These are phyloP conservation scores for Irpex lacteus DNA, from an alignment of 1,284 basidiomycete genomes.

Conservation along the genomic window DNA sequence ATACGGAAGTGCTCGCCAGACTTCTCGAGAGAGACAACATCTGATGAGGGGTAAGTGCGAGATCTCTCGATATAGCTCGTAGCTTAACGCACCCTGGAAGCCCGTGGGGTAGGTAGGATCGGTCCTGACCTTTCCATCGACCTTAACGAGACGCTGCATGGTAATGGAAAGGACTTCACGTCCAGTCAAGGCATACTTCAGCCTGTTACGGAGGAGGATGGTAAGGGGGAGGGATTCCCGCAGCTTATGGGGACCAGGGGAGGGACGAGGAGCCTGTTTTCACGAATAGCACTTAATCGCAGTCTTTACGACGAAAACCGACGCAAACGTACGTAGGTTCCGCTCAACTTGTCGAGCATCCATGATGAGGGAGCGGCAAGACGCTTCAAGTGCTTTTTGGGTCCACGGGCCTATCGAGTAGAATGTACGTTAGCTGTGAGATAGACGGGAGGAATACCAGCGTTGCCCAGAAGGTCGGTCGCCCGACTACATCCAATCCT, in stretches of 20 bases:
- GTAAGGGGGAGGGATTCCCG: slow-evolving; percentile 94
- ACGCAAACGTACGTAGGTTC: slow-evolving; percentile 81
- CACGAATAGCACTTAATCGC: not conserved
- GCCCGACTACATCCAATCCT: slow-evolving; percentile 28
- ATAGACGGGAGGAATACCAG: slow-evolving; percentile 13
- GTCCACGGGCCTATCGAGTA: slow-evolving; percentile 83
- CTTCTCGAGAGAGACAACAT: slow-evolving; percentile 97
- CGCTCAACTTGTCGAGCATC: slow-evolving; percentile 99
- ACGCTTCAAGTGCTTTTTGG: slow-evolving; percentile 99
- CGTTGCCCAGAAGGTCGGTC: slow-evolving; percentile 17
- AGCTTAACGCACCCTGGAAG: slow-evolving; percentile 82
- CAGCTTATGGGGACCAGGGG: slow-evolving; percentile 98
- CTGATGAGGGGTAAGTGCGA: slow-evolving; percentile 37
- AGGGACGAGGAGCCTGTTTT: slow-evolving; percentile 87
- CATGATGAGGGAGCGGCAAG: slow-evolving; percentile 97
- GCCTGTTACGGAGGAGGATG: slow-evolving; percentile 97
- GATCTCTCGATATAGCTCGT: slow-evolving; percentile 1
- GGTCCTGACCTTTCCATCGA: slow-evolving; percentile 98
- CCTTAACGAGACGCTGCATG: slow-evolving; percentile 96
- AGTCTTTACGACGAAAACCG: not conserved
- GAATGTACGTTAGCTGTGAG: slow-evolving; percentile 8
- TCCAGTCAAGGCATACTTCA: slow-evolving; percentile 98
- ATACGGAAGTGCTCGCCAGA: slow-evolving; percentile 99
- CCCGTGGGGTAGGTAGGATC: slow-evolving; percentile 97
- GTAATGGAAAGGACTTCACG: slow-evolving; percentile 96